Conservation (phyloP, 2,329 filamentous ascomycete species). For the Colletotrichum abscissum region DNA sequence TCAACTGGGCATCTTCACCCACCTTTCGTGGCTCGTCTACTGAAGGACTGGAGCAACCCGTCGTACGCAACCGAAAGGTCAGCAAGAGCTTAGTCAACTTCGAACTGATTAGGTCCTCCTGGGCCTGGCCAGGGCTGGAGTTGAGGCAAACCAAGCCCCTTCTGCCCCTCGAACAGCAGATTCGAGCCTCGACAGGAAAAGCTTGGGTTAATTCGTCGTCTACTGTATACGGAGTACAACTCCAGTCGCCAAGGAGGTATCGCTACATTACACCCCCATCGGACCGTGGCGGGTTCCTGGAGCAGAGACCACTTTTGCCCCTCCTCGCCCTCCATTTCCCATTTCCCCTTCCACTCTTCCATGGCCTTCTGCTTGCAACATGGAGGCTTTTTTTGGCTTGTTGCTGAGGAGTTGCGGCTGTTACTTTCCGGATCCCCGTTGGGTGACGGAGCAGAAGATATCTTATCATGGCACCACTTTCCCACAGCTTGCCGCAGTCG, state of each 20-base stretch:
- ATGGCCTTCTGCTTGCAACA: not conserved
- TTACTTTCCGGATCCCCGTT: conserved; percentile 25
- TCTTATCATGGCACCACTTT: conserved; percentile 32
- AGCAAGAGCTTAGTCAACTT: conserved; percentile 8
- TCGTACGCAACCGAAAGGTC: conserved; percentile 18
- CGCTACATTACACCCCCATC: conserved; percentile 10
- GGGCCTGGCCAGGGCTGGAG: conserved; percentile 6
- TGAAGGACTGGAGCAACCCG: conserved; percentile 22
- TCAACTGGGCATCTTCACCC: not conserved
- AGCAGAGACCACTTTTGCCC: conserved; percentile 29
- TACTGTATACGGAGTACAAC: not conserved
- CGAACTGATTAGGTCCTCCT: not conserved
- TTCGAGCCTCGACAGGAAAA: conserved; percentile 11
- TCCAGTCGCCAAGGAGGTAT: conserved; percentile 9
- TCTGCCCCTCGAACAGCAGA: not conserved
- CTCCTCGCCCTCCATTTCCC: conserved; percentile 22
- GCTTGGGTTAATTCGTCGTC: conserved; percentile 13
- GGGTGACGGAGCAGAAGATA: conserved; percentile 4
- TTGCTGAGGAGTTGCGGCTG: conserved; percentile 19
- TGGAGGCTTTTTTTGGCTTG: not conserved
- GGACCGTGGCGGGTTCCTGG: conserved; percentile 28
- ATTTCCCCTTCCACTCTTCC: not conserved
- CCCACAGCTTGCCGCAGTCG: conserved; percentile 13
- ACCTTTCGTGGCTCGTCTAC: conserved; percentile 7
- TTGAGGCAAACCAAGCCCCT: not conserved